phyloP scores from a whole-genome alignment of 345 rosid genomes.

The Ceriops decandra region DNA sequence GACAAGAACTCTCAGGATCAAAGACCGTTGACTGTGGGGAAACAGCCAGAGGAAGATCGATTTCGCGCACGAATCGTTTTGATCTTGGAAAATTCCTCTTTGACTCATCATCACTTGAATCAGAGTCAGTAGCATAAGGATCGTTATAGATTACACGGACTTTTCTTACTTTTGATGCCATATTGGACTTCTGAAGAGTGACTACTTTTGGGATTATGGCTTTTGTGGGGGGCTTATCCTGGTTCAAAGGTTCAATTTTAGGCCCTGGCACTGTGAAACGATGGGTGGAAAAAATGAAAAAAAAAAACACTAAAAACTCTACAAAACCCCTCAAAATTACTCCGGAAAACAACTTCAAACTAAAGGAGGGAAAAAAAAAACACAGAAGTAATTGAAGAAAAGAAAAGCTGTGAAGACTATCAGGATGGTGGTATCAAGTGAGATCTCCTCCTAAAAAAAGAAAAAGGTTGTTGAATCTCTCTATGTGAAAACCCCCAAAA shows the following conservation, averaged over 20 bases:
- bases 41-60: constrained; percentile 36
- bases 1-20: constrained; percentile 54
- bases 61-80: constrained; percentile 60
- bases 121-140: constrained; percentile 89
- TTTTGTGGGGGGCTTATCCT: constrained; percentile 22
- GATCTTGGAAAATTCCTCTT: constrained; percentile 11
- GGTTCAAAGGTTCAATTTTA: constrained; percentile 29
- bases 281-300: background rate
- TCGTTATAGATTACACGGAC: constrained; percentile 66
- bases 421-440: constrained; percentile 36
- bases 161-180: constrained; percentile 38
- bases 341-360: constrained; percentile 7
- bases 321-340: constrained; percentile 30
- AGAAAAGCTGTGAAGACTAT: constrained; percentile 13
- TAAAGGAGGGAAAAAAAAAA: background rate
- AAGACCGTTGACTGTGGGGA: background rate
- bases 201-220: constrained; percentile 18
- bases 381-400: background rate
- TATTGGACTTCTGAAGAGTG: constrained; percentile 23
- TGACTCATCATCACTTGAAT: constrained; percentile 74
- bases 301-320: constrained; percentile 8
- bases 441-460: constrained; percentile 65
- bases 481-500: constrained; percentile 74
- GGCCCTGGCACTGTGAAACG: constrained; percentile 41
- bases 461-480: constrained; percentile 59